Evolutionary conservation across 495 filamentous ascomycete species (phyloP).

Genomic region (Lophiotrema nucula): DNA sequence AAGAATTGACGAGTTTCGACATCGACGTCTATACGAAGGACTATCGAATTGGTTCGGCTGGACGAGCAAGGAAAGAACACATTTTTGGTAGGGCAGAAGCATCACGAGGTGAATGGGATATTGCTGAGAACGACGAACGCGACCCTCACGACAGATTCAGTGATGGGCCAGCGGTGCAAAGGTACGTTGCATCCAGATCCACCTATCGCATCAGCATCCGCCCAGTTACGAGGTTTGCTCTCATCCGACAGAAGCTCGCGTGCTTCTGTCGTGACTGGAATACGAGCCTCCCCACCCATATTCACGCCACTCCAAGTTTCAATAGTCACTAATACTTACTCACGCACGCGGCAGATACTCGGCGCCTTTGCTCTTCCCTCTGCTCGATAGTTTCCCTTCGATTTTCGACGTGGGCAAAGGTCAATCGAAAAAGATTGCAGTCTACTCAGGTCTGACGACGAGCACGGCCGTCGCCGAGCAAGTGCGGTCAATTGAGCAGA

Average conservation of each 20-base stretch:
- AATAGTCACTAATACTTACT: constrained; percentile 12
- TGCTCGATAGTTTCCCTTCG: constrained; percentile 76
- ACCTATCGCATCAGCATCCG: not conserved
- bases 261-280: not conserved
- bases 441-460: constrained; percentile 68
- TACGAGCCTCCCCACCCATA: constrained; percentile 2
- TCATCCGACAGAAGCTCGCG: no score
- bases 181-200: constrained; percentile 25
- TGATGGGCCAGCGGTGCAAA: constrained; percentile 29
- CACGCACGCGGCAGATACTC: constrained; percentile 50
- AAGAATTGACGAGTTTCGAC: constrained; percentile 23
- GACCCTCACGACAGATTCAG: constrained; percentile 29
- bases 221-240: not conserved
- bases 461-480: constrained; percentile 66
- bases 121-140: constrained; percentile 4
- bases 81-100: constrained; percentile 36
- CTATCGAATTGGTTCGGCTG: constrained; percentile 10
- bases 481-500: constrained; percentile 63
- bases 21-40: constrained; percentile 30
- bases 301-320: no score
- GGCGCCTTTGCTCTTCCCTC: constrained; percentile 65
- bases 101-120: constrained; percentile 35
- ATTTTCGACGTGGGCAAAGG: constrained; percentile 55
- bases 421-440: constrained; percentile 47
- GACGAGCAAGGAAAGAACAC: constrained; percentile 24